These are phyloP conservation scores for Nakazawaea holstii DNA, from an alignment of 805 yeast genomes.

Conservation along the genomic window DNA sequence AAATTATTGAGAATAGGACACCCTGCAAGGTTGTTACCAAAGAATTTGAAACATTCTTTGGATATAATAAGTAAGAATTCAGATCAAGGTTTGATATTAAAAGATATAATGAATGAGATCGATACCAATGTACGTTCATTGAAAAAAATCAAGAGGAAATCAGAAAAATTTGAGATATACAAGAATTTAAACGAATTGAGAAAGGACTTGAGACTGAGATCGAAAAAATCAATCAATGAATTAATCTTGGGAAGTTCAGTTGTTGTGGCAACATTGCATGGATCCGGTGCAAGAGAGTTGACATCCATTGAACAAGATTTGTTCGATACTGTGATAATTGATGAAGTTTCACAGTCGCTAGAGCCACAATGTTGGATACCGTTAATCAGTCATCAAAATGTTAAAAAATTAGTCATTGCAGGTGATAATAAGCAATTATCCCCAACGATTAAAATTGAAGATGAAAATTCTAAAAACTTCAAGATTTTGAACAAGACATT, in stretches of 20 bases:
- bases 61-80: constrained; percentile 62
- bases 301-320: constrained; percentile 28
- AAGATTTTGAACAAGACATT: constrained; percentile 56
- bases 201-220: constrained; percentile 65
- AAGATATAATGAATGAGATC: constrained; percentile 70
- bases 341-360: constrained; percentile 90
- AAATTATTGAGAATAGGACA: constrained; percentile 80
- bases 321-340: constrained; percentile 82
- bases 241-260: constrained; percentile 59
- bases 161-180: constrained; percentile 65
- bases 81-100: constrained; percentile 54
- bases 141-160: constrained; percentile 56
- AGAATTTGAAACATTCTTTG: constrained; percentile 64
- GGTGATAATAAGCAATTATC: constrained; percentile 93
- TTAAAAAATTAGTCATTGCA: constrained; percentile 66
- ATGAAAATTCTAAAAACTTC: constrained; percentile 32
- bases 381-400: constrained; percentile 50
- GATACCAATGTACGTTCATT: constrained; percentile 48
- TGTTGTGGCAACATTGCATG: constrained; percentile 81
- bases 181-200: constrained; percentile 61
- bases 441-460: constrained; percentile 71
- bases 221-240: constrained; percentile 54
- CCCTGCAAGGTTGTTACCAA: constrained; percentile 75
- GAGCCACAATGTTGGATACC: constrained; percentile 99
- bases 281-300: constrained; percentile 72